Conservation (phyloP, 352 stramenopile genomes). For the Globisporangium solare region DNA sequence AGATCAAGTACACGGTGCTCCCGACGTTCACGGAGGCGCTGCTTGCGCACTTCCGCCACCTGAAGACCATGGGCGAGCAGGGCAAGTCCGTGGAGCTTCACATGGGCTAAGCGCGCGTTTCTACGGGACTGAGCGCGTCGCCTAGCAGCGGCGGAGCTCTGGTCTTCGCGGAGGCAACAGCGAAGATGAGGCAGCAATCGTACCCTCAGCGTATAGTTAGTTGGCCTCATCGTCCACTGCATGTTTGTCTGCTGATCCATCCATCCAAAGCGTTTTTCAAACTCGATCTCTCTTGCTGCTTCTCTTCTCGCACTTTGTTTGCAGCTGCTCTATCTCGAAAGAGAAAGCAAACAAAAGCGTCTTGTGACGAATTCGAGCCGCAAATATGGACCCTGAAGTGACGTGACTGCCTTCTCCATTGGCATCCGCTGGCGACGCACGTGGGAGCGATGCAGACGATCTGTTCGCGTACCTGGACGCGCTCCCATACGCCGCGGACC, state of each 20-base stretch:
- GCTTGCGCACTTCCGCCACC: constrained; percentile 82
- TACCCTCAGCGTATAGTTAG: too few relatives aligned
- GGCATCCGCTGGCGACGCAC: too few relatives aligned
- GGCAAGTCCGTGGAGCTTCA: constrained; percentile 75
- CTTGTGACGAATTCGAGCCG: too few relatives aligned
- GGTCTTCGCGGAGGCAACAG: neutral
- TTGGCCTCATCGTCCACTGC: too few relatives aligned
- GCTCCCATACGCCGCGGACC: neutral
- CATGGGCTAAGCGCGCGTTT: constrained; percentile 63
- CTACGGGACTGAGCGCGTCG: too few relatives aligned
- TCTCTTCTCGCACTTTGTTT: too few relatives aligned
- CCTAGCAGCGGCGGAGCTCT: neutral
- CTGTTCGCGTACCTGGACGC: neutral
- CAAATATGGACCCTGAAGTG: neutral
- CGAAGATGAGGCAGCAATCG: too few relatives aligned
- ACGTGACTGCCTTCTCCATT: neutral
- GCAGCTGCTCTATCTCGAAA: too few relatives aligned
- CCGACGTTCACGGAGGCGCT: constrained; percentile 79
- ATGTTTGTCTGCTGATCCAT: neutral
- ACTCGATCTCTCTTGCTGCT: too few relatives aligned
- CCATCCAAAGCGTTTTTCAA: neutral
- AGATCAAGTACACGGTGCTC: constrained; percentile 89
- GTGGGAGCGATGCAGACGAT: neutral
- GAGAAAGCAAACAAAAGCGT: too few relatives aligned
- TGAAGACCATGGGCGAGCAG: constrained; percentile 86